Percentiles rank a stretch among this genome's conserved stretches.
phyloP scores from a whole-genome alignment of 2,329 filamentous ascomycete genomes.

The Fusarium sp. region DNA sequence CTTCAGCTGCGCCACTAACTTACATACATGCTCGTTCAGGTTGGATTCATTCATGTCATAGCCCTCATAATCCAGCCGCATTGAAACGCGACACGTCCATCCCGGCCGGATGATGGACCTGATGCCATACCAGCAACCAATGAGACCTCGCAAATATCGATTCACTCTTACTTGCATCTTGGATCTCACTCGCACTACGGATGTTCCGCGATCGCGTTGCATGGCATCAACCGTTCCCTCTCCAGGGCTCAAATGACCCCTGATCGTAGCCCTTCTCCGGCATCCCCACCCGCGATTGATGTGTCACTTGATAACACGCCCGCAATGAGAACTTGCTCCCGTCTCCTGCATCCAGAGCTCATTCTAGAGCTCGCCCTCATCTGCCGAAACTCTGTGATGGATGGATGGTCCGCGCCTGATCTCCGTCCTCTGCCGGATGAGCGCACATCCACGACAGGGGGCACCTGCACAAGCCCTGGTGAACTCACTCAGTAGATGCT shows the following conservation, averaged over 20 bases:
- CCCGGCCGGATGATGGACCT: constrained; percentile 8
- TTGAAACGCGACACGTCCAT: constrained; percentile 27
- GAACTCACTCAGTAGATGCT: neutral
- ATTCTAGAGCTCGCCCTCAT: neutral
- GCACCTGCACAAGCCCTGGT: neutral
- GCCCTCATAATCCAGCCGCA: constrained; percentile 9
- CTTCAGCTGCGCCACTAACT: constrained; percentile 21
- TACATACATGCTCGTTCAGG: neutral
- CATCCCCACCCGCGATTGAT: constrained; percentile 10
- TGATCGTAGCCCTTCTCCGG: constrained; percentile 5
- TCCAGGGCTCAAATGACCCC: constrained; percentile 19
- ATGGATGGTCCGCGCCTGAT: neutral
- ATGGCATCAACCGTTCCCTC: constrained; percentile 28
- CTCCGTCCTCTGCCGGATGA: neutral
- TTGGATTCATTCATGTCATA: constrained; percentile 20
- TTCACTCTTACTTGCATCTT: constrained; percentile 9
- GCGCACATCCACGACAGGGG: neutral
- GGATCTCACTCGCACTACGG: constrained; percentile 9
- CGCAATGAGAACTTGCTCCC: neutral
- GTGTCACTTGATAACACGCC: constrained; percentile 2
- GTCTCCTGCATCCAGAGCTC: neutral
- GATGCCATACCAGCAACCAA: constrained; percentile 12
- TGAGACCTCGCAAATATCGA: neutral
- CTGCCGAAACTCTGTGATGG: neutral
- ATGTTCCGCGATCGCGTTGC: constrained; percentile 24